Evolutionary conservation across 2,329 filamentous ascomycete species (phyloP).

Genomic region (Teratosphaeria pseudoeucalypti): DNA sequence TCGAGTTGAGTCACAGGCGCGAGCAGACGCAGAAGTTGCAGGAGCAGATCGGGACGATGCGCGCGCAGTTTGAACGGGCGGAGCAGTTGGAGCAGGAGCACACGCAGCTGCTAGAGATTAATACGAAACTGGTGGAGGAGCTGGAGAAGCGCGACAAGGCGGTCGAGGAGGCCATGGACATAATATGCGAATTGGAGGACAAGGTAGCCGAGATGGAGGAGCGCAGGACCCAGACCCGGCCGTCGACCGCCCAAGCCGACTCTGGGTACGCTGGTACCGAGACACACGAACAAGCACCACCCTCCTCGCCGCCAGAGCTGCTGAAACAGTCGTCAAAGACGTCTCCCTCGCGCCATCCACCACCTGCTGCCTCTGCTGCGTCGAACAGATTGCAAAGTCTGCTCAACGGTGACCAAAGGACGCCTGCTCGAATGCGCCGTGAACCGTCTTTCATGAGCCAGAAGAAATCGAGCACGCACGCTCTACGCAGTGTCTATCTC

Average conservation of each 20-base stretch:
- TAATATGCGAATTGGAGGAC: conserved; percentile 57
- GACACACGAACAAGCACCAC: conserved; percentile 17
- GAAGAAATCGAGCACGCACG: conserved; percentile 24
- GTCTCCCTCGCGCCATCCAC: conserved; percentile 2
- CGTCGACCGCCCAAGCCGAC: conserved; percentile 25
- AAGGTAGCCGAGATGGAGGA: conserved; percentile 19
- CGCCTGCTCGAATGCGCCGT: conserved; percentile 17
- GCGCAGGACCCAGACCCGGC: conserved; percentile 17
- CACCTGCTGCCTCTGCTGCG: conserved; percentile 10
- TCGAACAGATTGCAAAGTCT: conserved; percentile 15
- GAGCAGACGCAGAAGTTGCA: conserved; percentile 54
- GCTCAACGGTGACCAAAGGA: conserved; percentile 9
- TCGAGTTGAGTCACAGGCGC: conserved; percentile 60
- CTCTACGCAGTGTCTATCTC: conserved; percentile 26
- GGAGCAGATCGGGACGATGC: conserved; percentile 45
- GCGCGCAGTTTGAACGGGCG: conserved; percentile 38
- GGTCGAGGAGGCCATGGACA: conserved; percentile 57
- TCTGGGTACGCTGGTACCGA: conserved; percentile 27
- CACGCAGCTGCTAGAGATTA: conserved; percentile 46
- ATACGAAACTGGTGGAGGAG: conserved; percentile 48
- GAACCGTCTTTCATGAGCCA: conserved; percentile 22
- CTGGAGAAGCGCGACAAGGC: conserved; percentile 60
- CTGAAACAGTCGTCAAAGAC: conserved; percentile 4
- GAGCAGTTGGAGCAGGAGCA: conserved; percentile 28
- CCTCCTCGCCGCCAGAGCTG: conserved; percentile 17